Percentiles rank a stretch among this genome's conserved stretches.
Evolutionary conservation across 2,329 filamentous ascomycete genomes (phyloP).

Genomic region (Bipolaris cookei): DNA sequence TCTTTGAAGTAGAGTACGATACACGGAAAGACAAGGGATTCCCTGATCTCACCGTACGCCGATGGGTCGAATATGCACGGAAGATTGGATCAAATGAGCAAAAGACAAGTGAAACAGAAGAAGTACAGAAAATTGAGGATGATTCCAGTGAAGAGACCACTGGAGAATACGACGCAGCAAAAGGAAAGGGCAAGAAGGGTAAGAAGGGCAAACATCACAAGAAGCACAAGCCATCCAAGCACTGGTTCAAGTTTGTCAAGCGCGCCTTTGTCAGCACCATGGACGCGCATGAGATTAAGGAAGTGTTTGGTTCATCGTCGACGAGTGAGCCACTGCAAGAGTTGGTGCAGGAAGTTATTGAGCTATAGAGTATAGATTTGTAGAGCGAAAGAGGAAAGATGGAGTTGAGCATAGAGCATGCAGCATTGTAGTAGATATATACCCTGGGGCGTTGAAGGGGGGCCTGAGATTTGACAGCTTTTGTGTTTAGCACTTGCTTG

Average conservation of each 20-base stretch:
- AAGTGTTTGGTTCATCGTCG: conserved; percentile 36
- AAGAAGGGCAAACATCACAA: conserved; percentile 58
- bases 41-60: conserved; percentile 83
- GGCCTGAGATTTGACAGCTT: neutral
- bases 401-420: neutral
- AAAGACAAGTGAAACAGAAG: conserved; percentile 14
- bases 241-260: conserved; percentile 78
- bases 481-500: neutral
- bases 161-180: conserved; percentile 25
- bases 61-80: conserved; percentile 78
- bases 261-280: conserved; percentile 82
- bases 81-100: conserved; percentile 68
- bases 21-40: conserved; percentile 80
- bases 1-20: conserved; percentile 84
- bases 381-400: neutral
- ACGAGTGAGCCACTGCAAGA: neutral
- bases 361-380: conserved; percentile 17
- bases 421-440: neutral
- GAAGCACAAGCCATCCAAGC: conserved; percentile 60
- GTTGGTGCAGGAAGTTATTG: conserved; percentile 23
- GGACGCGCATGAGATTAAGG: conserved; percentile 67
- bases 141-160: conserved; percentile 18
- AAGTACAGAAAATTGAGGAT: conserved; percentile 31
- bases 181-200: conserved; percentile 57
- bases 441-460: neutral